Evolutionary conservation across 352 stramenopile species (phyloP).

Genomic region (Pythium aphanidermatum): DNA sequence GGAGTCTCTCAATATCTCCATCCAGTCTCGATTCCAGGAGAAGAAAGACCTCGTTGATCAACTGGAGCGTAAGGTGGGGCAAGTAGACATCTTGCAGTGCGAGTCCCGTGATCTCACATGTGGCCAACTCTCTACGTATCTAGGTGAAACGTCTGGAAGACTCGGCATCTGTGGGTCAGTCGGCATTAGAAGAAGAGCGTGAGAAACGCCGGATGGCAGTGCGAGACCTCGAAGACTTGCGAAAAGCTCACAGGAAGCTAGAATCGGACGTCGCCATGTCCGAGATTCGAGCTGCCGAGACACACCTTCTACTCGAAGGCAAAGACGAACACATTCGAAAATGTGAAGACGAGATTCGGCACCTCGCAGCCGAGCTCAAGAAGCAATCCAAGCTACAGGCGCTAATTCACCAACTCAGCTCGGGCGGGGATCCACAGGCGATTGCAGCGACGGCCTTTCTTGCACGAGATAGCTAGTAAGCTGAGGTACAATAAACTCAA

Average conservation of each 20-base stretch:
- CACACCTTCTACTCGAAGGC: conserved; percentile 41
- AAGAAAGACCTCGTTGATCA: conserved; percentile 57
- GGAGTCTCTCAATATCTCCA: conserved; percentile 50
- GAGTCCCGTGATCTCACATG: no score
- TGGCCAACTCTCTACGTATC: neutral
- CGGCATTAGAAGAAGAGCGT: conserved; percentile 53
- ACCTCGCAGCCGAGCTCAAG: conserved; percentile 68
- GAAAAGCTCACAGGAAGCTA: conserved; percentile 58
- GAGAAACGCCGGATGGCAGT: conserved; percentile 35
- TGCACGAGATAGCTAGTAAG: conserved; percentile 38
- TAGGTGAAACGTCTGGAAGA: conserved; percentile 55
- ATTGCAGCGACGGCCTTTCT: conserved; percentile 45
- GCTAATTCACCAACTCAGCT: conserved; percentile 81
- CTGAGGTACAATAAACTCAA: conserved; percentile 7
- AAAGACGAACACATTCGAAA: conserved; percentile 63
- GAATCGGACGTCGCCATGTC: conserved; percentile 59
- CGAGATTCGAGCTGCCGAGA: conserved; percentile 57
- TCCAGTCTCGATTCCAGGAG: conserved; percentile 53
- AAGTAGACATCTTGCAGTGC: neutral
- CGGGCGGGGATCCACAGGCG: conserved; percentile 43
- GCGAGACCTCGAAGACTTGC: conserved; percentile 58
- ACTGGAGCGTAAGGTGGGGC: conserved; percentile 63
- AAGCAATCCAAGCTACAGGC: conserved; percentile 79
- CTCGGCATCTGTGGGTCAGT: conserved; percentile 31
- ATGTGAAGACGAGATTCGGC: conserved; percentile 59